Conservation (phyloP, 441 rosid genomes). For the Populus hybrid region DNA sequence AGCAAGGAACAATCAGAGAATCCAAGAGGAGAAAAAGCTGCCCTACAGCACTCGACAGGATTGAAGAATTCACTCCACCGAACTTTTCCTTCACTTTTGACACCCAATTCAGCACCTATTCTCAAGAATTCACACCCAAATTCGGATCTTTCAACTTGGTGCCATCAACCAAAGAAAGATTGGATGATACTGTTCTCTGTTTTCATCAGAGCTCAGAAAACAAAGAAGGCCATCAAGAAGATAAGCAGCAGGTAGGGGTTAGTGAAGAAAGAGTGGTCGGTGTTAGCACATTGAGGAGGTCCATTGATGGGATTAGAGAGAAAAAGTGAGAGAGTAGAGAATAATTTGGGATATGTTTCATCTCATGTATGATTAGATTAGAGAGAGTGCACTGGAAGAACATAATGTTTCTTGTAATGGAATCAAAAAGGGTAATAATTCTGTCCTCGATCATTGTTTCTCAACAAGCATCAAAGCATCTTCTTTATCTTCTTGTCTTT, state of each 20-base stretch:
- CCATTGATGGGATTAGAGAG: neutral
- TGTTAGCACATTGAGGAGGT: neutral
- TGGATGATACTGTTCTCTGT: neutral
- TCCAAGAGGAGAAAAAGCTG: slow-evolving; percentile 33
- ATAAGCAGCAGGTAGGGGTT: neutral
- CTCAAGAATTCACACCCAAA: slow-evolving; percentile 37
- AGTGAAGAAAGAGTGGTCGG: neutral
- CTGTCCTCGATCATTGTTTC: neutral
- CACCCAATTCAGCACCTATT: slow-evolving; percentile 18
- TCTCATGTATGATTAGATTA: neutral
- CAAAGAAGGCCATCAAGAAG: neutral
- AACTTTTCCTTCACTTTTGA: slow-evolving; percentile 36
- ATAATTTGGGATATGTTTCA: neutral
- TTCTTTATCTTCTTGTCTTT: neutral
- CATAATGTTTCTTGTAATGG: neutral
- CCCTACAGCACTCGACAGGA: slow-evolving; percentile 24
- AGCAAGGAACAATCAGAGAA: slow-evolving; percentile 5
- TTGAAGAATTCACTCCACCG: slow-evolving; percentile 7
- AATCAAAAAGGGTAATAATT: neutral
- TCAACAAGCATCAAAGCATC: neutral
- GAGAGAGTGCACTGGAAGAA: neutral
- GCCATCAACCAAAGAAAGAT: neutral
- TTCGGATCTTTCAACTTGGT: slow-evolving; percentile 36
- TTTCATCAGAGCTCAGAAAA: neutral
- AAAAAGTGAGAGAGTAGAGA: neutral